Conservation (phyloP, 768 basidiomycete species). For the Mycena latifolia region DNA sequence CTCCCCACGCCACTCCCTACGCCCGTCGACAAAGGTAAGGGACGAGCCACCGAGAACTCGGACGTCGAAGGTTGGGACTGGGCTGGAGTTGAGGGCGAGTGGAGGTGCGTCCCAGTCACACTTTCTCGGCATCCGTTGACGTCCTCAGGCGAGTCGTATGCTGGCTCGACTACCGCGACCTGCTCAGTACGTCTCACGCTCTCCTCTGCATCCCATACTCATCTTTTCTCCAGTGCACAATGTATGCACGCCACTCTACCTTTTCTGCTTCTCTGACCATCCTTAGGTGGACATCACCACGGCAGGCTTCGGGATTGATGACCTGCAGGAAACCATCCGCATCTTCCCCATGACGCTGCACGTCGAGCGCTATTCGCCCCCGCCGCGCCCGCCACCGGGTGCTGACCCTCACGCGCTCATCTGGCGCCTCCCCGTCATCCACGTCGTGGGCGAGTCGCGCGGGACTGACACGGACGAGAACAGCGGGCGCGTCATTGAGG, state of each 20-base stretch:
- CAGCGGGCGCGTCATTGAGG: constrained; percentile 49
- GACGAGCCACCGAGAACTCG: constrained; percentile 30
- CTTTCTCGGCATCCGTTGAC: background rate
- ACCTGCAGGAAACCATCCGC: constrained; percentile 59
- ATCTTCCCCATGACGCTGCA: constrained; percentile 66
- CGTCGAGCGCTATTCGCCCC: constrained; percentile 51
- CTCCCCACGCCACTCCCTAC: constrained; percentile 9
- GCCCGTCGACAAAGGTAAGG: constrained; percentile 41
- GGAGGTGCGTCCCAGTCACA: constrained; percentile 54
- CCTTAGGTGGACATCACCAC: constrained; percentile 17
- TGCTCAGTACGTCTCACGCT: constrained; percentile 55
- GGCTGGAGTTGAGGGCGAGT: constrained; percentile 67
- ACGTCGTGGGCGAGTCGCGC: constrained; percentile 58
- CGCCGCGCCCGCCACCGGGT: constrained; percentile 38
- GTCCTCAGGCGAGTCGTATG: constrained; percentile 60
- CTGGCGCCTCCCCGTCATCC: constrained; percentile 62
- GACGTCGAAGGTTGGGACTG: constrained; percentile 65
- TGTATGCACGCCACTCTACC: constrained; percentile 39
- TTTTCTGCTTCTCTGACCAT: background rate
- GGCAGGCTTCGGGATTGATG: constrained; percentile 37
- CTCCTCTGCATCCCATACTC: background rate
- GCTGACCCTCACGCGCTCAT: constrained; percentile 42
- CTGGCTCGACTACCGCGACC: constrained; percentile 70
- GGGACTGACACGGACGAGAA: constrained; percentile 52
- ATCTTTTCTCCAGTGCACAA: constrained; percentile 50